These are phyloP conservation scores for Trichophaea hybrida DNA, from an alignment of 2,329 filamentous ascomycete species.

Conservation along the genomic window DNA sequence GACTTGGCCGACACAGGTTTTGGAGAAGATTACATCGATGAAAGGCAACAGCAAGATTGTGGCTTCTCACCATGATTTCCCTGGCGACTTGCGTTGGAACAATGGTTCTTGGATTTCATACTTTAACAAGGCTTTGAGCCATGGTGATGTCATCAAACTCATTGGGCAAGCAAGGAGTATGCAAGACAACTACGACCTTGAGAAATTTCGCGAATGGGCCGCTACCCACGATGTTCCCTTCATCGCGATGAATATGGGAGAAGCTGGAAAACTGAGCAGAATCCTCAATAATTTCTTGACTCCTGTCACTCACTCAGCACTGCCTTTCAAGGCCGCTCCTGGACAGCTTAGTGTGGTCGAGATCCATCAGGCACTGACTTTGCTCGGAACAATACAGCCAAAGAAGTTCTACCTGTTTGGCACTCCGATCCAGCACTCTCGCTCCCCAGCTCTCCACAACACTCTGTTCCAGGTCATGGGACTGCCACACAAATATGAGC, in stretches of 20 bases:
- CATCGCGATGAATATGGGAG: constrained; percentile 93
- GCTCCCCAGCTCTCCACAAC: constrained; percentile 84
- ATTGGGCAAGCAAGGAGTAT: constrained; percentile 63
- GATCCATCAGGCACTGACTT: constrained; percentile 61
- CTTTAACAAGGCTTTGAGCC: constrained; percentile 81
- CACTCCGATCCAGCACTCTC: constrained; percentile 64
- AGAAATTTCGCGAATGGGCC: constrained; percentile 64
- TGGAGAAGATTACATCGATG: constrained; percentile 49
- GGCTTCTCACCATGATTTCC: constrained; percentile 85
- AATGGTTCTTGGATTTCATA: constrained; percentile 83
- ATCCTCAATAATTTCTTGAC: constrained; percentile 89
- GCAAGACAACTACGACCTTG: constrained; percentile 76
- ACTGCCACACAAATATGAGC: constrained; percentile 68
- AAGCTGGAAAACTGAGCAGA: constrained; percentile 71
- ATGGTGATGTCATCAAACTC: constrained; percentile 88
- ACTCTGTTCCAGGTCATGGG: constrained; percentile 61
- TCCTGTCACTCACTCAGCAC: constrained; percentile 72
- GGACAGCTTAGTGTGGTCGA: constrained; percentile 84
- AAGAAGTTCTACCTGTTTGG: constrained; percentile 81
- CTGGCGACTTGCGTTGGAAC: constrained; percentile 65
- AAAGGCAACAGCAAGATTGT: constrained; percentile 71
- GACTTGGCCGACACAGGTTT: constrained; percentile 61
- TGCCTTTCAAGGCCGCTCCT: constrained; percentile 88
- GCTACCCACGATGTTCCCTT: constrained; percentile 63
- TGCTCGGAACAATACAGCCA: constrained; percentile 63